Percentiles rank a stretch among this genome's conserved stretches.
phyloP scores from a whole-genome alignment of 2,329 filamentous ascomycete genomes.

The Pochonia chlamydosporia region DNA sequence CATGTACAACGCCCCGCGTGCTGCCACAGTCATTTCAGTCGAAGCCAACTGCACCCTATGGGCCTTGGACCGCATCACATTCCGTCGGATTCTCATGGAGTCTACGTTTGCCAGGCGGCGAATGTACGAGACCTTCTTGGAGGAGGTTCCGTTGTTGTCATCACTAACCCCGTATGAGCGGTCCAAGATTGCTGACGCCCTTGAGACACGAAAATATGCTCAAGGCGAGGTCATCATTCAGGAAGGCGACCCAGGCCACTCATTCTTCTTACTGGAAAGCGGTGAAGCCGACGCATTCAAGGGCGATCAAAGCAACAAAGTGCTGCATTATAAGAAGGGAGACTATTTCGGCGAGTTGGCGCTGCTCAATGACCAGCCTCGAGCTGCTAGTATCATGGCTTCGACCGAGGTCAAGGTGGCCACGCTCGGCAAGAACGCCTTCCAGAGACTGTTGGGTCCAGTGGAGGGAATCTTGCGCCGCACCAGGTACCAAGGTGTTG shows the following conservation, averaged over 20 bases:
- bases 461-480: conserved; percentile 93
- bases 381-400: conserved; percentile 82
- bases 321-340: conserved; percentile 81
- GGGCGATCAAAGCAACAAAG: conserved; percentile 59
- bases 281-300: conserved; percentile 87
- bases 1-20: conserved; percentile 97
- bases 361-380: conserved; percentile 84
- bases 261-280: conserved; percentile 85
- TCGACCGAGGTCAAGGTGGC: conserved; percentile 88
- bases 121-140: conserved; percentile 95
- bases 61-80: conserved; percentile 92
- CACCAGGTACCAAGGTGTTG: conserved; percentile 56
- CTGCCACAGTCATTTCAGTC: conserved; percentile 84
- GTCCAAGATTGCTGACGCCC: conserved; percentile 92
- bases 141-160: conserved; percentile 82
- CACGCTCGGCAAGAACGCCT: conserved; percentile 85
- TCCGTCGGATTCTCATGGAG: conserved; percentile 97
- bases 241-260: conserved; percentile 85
- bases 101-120: conserved; percentile 91
- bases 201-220: conserved; percentile 84
- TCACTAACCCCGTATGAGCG: conserved; percentile 87
- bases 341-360: conserved; percentile 98
- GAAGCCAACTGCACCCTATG: conserved; percentile 77
- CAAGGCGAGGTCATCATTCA: conserved; percentile 77
- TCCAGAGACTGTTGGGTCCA: conserved; percentile 86